phyloP scores from a whole-genome alignment of 192 early-diverging fungal genomes.

The Backusella circina region DNA sequence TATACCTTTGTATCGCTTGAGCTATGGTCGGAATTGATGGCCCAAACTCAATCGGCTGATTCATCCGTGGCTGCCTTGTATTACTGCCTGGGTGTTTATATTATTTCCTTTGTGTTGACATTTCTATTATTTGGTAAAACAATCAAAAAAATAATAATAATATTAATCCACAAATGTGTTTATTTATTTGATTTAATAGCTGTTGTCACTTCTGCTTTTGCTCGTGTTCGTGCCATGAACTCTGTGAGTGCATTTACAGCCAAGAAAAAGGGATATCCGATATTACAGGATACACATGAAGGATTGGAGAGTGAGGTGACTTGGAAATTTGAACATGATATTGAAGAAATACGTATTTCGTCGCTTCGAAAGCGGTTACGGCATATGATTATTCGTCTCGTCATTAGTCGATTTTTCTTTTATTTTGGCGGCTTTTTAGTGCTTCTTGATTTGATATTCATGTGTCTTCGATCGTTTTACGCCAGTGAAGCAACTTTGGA shows the following conservation, averaged over 20 bases:
- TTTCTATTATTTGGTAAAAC: conserved; percentile 40
- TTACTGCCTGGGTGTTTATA: conserved; percentile 41
- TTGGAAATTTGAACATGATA: conserved; percentile 16
- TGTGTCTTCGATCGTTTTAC: conserved; percentile 38
- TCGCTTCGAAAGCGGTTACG: background rate
- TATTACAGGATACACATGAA: conserved; percentile 4
- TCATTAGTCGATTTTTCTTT: conserved; percentile 16
- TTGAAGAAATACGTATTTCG: background rate
- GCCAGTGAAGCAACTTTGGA: conserved; percentile 14
- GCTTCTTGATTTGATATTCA: conserved; percentile 40
- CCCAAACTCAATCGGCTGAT: conserved; percentile 46
- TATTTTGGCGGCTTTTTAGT: conserved; percentile 34
- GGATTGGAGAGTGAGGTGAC: background rate
- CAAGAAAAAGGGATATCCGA: conserved; percentile 19
- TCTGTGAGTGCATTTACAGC: conserved; percentile 45
- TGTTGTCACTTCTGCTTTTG: conserved; percentile 55
- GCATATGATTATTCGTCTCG: background rate
- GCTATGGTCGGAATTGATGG: conserved; percentile 52
- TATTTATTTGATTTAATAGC: conserved; percentile 20
- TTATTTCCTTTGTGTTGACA: conserved; percentile 50
- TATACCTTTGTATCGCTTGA: conserved; percentile 45
- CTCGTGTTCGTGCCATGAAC: conserved; percentile 42
- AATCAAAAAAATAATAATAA: background rate
- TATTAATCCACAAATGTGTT: background rate
- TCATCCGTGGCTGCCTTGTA: conserved; percentile 38